Base-by-base conservation (phyloP, 495 filamentous ascomycete genomes). In the Cryomyces minteri region DNA sequence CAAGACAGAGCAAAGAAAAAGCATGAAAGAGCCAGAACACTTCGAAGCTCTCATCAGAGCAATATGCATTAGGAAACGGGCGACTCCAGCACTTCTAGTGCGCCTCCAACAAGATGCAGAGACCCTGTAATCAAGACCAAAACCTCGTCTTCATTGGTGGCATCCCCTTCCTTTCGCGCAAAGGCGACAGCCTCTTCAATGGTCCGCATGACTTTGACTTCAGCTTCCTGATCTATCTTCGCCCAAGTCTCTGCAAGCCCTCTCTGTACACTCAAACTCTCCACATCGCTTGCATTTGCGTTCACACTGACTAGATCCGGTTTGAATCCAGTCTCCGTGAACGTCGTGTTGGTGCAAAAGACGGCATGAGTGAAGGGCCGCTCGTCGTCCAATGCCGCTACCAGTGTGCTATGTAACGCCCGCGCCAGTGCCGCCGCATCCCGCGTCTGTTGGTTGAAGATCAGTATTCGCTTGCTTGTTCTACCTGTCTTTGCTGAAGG, bases 371-470 rank as follows among this genome's bases (percentile, higher is more conserved):
- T 72, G 53, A 95, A 94, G 0, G 77, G 68, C 3, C 61, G 60
- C 9, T 65, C 63, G 7, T 70, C 59, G 5, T 62, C 60, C 1
- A 82, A 62, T 0, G 76, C 68, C 4, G 66, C 59, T 32, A 73
- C 58, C 32, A 96, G 70, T 0, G 76, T 77, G 28, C 70, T 63
- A 49, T 88, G 71, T 14, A 92, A 76, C 1, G 75, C 70, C 9
- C 70, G 61, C 7, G 80, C 79, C n/a, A 82, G 64, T 8, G 72
- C 66, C 30, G 61, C 60, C 44, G 87, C 84, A 43, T 80, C 72
- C 12, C 88, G 79, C 8, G 80, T 85, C 56, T 95, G 88, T 54
- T 98, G 90, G 62, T 98, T 98, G 71, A 96, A 98, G 43, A 98
- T 76, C 44, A 98, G 66, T 43, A 87, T 75, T n/a, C 77, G 69